Conservation (phyloP, 2,329 filamentous ascomycete species). For the Microsporum ferrugineum region DNA sequence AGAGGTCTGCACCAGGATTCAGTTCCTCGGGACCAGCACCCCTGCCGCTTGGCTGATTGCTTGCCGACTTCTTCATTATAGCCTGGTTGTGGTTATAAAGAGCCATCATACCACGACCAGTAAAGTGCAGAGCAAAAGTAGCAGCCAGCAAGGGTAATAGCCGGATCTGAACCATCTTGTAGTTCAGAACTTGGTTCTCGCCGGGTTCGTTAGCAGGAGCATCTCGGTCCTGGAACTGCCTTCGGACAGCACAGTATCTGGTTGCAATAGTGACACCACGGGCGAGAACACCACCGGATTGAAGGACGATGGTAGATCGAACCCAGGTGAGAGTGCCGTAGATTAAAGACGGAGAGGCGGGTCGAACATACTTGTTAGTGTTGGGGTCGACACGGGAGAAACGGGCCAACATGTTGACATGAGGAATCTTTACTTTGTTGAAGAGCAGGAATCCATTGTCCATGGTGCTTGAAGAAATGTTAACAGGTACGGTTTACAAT, state of each 20-base stretch:
- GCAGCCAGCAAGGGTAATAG: conserved; percentile 60
- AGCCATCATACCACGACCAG: conserved; percentile 62
- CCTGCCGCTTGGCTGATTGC: conserved; percentile 36
- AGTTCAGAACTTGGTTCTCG: conserved; percentile 67
- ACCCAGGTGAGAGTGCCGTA: conserved; percentile 70
- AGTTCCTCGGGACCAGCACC: conserved; percentile 58
- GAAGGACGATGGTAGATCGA: conserved; percentile 60
- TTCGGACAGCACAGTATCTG: conserved; percentile 59
- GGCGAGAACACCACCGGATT: conserved; percentile 59
- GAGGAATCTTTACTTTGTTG: conserved; percentile 64
- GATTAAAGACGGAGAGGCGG: conserved; percentile 54
- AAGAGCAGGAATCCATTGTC: conserved; percentile 71
- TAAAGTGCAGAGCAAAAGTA: conserved; percentile 69
- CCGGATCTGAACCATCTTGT: conserved; percentile 68
- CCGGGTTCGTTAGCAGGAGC: conserved; percentile 45
- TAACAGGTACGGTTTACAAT: neutral
- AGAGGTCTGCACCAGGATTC: conserved; percentile 52
- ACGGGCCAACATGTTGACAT: conserved; percentile 60
- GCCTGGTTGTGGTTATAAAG: conserved; percentile 63
- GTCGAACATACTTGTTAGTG: conserved; percentile 56
- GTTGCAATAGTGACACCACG: conserved; percentile 68
- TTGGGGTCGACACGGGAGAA: conserved; percentile 58
- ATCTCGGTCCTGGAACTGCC: conserved; percentile 70
- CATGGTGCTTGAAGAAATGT: conserved; percentile 45
- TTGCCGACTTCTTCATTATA: conserved; percentile 43